phyloP scores from a whole-genome alignment of 202 grass and related monocot genomes.

The Carex sylvatica region DNA sequence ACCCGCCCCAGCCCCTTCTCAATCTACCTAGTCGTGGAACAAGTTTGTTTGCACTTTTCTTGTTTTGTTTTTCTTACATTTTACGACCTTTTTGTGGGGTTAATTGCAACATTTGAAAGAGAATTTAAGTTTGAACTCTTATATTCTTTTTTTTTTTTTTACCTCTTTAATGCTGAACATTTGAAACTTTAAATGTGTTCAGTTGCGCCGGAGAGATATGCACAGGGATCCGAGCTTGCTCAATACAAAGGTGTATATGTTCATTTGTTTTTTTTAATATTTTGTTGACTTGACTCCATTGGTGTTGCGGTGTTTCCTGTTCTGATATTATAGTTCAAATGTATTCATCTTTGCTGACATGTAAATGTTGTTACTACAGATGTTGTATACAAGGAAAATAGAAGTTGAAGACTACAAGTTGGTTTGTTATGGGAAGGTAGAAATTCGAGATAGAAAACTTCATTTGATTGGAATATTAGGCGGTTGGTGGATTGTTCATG shows the following conservation, averaged over 20 bases:
- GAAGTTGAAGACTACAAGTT: slow-evolving; percentile 76
- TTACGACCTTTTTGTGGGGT: not conserved
- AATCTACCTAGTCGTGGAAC: slow-evolving; percentile 76
- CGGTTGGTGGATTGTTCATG: slow-evolving; percentile 68
- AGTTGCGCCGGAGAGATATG: slow-evolving; percentile 60
- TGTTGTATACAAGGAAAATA: slow-evolving; percentile 61
- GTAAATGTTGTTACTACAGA: slow-evolving; percentile 38
- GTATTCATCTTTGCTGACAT: not conserved
- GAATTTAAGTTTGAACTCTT: not conserved
- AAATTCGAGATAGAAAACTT: slow-evolving; percentile 51
- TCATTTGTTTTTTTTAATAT: not conserved
- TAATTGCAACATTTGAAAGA: not conserved
- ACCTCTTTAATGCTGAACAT: slow-evolving; percentile 4
- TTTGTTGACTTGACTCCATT: not conserved
- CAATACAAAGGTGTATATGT: slow-evolving; percentile 53
- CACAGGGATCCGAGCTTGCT: slow-evolving; percentile 29
- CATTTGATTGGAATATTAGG: slow-evolving; percentile 72
- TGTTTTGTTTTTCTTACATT: slow-evolving; percentile 16
- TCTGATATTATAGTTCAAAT: not conserved
- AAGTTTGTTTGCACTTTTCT: slow-evolving; percentile 47
- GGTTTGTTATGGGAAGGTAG: slow-evolving; percentile 53
- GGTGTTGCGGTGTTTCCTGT: not conserved
- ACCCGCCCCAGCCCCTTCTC: slow-evolving; percentile 70
- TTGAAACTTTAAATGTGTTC: slow-evolving; percentile 30
- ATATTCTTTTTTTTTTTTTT: not conserved